Evolutionary conservation across 306 rosid species (phyloP), one percentile per base, ranked within the genome.

Genomic region (Acacia melanoxylon): DNA sequence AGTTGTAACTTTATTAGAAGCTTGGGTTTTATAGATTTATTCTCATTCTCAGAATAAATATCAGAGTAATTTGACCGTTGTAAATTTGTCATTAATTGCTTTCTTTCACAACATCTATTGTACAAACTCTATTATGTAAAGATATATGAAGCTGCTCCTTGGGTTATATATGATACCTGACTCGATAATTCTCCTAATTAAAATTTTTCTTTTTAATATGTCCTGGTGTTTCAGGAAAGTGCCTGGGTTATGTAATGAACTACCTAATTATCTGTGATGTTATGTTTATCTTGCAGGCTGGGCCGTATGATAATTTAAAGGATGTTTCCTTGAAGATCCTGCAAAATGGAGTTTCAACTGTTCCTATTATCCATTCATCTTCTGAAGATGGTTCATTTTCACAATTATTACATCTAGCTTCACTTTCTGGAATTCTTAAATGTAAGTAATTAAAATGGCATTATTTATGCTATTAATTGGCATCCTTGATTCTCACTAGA

Each of bases 361-460:
- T 95, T 88, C 98, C 98, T 69, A 81, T 95, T 58, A 83, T 95
- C 73, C 87, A 91, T 90, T 89, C 95, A 61, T 75, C 98, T 84
- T 83, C 94, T 44, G 98, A 95, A 72, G 93, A 91, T 75, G 95
- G 90, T 78, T 91, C 97, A 83, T 91, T 76, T 83, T 97, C 97
- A 0, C 98, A 95, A 85, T 84, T 95, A 82, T 84, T 95, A 76
- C 95, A 95, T 83, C 97, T 95, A 86, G 95, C 98, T 85, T 90
- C 98, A 48, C 98, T 95, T 78, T 91, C 97, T 81, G 97, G 94
- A 78, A 89, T 95, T 78, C 89, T 95, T 35, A 93, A 89, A 89
- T 95, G 98, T 95, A 84, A 87, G 93, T 74, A 66, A 41, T 72
- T 61, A 25, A 48, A 35, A 31, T 59, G 68, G 44, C 41, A 67